These are phyloP conservation scores for Aphanoascus verrucosus DNA, from an alignment of 2,329 filamentous ascomycete species.

Conservation along the genomic window DNA sequence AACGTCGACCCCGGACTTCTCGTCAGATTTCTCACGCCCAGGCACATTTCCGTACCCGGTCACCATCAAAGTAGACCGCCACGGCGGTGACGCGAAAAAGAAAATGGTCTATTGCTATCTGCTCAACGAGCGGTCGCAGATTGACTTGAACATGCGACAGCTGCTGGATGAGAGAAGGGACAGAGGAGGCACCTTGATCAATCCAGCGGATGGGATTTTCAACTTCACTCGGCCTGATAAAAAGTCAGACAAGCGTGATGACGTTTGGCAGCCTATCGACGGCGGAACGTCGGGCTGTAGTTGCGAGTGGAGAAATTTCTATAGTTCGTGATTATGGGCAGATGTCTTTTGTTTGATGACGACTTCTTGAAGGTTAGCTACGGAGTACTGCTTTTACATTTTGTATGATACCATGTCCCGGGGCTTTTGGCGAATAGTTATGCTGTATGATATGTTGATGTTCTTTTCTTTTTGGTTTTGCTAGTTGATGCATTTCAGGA, in stretches of 20 bases:
- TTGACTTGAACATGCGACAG: constrained; percentile 37
- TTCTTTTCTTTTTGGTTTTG: background rate
- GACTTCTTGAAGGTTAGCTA: background rate
- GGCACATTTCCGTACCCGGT: constrained; percentile 53
- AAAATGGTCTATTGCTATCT: constrained; percentile 54
- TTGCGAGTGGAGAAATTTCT: constrained; percentile 51
- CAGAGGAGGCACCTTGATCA: constrained; percentile 43
- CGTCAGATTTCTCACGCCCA: constrained; percentile 41
- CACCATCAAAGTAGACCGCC: constrained; percentile 49
- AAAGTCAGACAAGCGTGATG: constrained; percentile 14
- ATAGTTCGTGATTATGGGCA: background rate
- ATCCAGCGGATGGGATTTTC: constrained; percentile 40
- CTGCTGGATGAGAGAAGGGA: constrained; percentile 44
- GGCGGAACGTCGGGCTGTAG: constrained; percentile 50
- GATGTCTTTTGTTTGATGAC: background rate
- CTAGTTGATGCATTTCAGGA: background rate
- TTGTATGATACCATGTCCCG: background rate
- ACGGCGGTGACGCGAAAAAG: constrained; percentile 43
- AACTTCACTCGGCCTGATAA: constrained; percentile 18
- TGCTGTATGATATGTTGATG: background rate
- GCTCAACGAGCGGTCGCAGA: constrained; percentile 38
- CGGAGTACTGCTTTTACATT: too few species aligned
- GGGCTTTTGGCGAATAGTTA: background rate
- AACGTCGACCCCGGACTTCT: constrained; percentile 22
- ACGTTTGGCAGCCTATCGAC: constrained; percentile 35